Evolutionary conservation across 2,329 filamentous ascomycete species (phyloP), one percentile per base, ranked within the genome.

Genomic region (Colletotrichum gigasporum): DNA sequence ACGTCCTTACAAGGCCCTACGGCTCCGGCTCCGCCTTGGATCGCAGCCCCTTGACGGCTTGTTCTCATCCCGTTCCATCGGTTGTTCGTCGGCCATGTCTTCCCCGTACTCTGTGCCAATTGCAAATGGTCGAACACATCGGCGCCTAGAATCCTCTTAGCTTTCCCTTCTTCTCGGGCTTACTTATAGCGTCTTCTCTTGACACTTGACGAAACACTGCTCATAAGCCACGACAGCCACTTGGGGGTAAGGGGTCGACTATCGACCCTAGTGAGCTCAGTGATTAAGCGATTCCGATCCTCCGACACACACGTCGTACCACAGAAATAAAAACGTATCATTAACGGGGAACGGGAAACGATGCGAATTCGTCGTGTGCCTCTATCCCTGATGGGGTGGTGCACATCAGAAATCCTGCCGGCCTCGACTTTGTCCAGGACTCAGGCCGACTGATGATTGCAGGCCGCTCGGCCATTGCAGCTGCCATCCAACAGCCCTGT

Each of bases 41-140:
- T 42, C 32, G 41, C 32, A 26, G 34, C 34, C 20, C 45, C 45
- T 51, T n/a, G 6, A 5, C 26, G 18, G 10, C 18, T 26, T 8
- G 20, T 39, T 16, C 24, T 28, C 26, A 16, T 7, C 18, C 18
- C 10, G 20, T 39, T 16, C 24, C 34, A 10, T 35, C 42, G 42
- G 16, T 44, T 57, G 34, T 35, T 42, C 20, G 52, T 50, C 34
- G 41, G 58, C 41, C 59, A 39, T 26, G 30, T 47, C 22, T 39
- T 37, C 55, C 32, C 47, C 47, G 26, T 59, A 16, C 35, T 53
- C 45, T 47, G 54, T 60, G 32, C 53, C 47, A 28, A 53, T 44
- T 59, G 22, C 8, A 42, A n/a, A 63, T 47, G 60, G 47, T 59
- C 60, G 2, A 59, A 59, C 32, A 34, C 26, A 6, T 63, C 55